Conservation (phyloP, 495 filamentous ascomycete species). For the Podospora bellae-mahoneyi region DNA sequence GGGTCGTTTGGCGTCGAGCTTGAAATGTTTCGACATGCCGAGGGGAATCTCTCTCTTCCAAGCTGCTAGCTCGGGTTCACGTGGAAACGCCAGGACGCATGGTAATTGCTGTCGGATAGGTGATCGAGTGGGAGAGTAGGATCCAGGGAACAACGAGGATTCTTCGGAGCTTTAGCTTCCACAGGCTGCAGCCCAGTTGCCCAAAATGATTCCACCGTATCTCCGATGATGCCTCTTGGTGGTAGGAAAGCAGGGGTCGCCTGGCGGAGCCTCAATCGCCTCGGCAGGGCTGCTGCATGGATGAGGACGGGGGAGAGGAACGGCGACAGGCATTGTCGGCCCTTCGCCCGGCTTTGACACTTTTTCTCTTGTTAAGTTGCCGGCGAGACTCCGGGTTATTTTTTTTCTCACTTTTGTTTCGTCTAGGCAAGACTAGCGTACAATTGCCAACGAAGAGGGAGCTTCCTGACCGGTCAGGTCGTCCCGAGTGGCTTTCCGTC, state of each 20-base stretch:
- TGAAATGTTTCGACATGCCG: background rate
- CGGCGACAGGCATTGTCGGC: conserved; percentile 15
- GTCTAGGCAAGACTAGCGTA: conserved; percentile 3
- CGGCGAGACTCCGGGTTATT: conserved; percentile 1
- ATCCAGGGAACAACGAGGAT: background rate
- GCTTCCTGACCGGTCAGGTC: background rate
- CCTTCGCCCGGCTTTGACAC: conserved; percentile 16
- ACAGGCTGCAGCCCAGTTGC: background rate
- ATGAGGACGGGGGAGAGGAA: conserved; percentile 2
- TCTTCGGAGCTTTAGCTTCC: conserved; percentile 6
- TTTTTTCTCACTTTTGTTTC: background rate
- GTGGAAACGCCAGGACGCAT: background rate
- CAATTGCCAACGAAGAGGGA: background rate
- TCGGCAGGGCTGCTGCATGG: conserved; percentile 9
- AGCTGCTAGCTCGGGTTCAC: background rate
- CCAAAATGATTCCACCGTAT: background rate
- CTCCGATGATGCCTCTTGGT: conserved; percentile 2
- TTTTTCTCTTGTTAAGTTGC: conserved; percentile 1
- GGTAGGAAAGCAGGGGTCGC: conserved; percentile 3
- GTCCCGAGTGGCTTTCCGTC: background rate
- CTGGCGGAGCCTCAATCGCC: conserved; percentile 9
- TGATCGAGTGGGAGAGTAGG: background rate
- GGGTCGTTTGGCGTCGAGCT: background rate
- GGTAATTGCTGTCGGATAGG: background rate
- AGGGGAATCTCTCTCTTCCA: background rate